Evolutionary conservation across 345 rosid genomes (phyloP).

Genomic region (Eutrema japonicum): DNA sequence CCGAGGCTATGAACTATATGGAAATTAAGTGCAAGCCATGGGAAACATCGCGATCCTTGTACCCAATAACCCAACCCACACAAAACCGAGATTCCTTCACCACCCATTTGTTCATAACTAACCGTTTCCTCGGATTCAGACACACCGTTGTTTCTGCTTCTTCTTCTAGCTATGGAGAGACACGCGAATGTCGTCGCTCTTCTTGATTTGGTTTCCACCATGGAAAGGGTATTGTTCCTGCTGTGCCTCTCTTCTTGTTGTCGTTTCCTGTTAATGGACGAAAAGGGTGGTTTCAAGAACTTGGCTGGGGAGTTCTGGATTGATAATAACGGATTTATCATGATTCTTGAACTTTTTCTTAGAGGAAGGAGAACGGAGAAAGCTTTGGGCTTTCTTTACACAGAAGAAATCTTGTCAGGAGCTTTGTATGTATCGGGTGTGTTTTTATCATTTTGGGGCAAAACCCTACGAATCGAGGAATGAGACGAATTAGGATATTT

Average conservation of each 20-base stretch:
- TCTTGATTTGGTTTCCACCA: constrained; percentile 38
- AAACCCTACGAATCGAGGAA: constrained; percentile 31
- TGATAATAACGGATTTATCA: constrained; percentile 35
- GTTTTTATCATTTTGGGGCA: constrained; percentile 31
- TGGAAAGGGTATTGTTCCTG: constrained; percentile 31
- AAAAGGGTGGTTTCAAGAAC: constrained; percentile 30
- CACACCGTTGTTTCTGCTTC: constrained; percentile 35
- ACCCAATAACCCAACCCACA: constrained; percentile 93
- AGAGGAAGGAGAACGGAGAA: constrained; percentile 12
- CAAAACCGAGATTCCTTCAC: constrained; percentile 55
- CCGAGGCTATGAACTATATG: constrained; percentile 76
- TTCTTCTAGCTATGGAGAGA: constrained; percentile 45
- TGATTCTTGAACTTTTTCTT: not conserved
- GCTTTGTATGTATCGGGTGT: constrained; percentile 30
- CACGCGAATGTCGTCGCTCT: constrained; percentile 39
- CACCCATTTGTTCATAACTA: constrained; percentile 48
- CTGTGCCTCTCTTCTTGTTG: constrained; percentile 14
- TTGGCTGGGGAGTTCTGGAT: constrained; percentile 35
- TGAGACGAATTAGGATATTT: constrained; percentile 16
- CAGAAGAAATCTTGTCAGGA: constrained; percentile 22
- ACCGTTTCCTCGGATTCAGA: constrained; percentile 40
- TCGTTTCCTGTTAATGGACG: constrained; percentile 20
- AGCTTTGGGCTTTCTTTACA: constrained; percentile 1
- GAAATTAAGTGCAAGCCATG: constrained; percentile 91
- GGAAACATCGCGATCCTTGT: constrained; percentile 91